Base-by-base conservation (phyloP, 495 filamentous ascomycete species). In the Aspergillus asperescens region DNA sequence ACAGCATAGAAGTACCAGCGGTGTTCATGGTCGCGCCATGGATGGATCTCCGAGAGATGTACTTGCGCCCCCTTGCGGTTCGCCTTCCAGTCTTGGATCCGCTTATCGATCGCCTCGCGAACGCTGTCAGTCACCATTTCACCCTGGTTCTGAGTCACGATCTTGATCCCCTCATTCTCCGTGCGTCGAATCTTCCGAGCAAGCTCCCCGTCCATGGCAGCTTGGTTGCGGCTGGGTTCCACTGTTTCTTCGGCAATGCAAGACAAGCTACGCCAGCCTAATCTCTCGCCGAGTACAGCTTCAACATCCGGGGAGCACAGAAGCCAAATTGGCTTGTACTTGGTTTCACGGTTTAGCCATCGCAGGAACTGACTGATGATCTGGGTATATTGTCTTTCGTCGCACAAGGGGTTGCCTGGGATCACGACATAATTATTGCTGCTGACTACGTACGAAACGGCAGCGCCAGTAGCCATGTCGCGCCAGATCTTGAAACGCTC, bases 181-280 rank as follows among this genome's bases (percentile, higher is more conserved):
- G 89, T 88, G 57, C 86, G 86, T 23, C 88, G 82, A 31, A 89
- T 76, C 68, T 88, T 87, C 48, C 82, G 81, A 19, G 81, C 80
- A 15, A 85, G 72, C 20, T 87, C 82, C 10, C 70, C 67, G 54
- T 84, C 81, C 15, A 77, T 65, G 3, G 70, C 66, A 2, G 79
- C 77, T 18, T 67, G 61, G 61, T 82, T 81, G 59, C 75, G 73
- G 13, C 65, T 67, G 0, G 85, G 81, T 38, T 91, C 79, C 1
- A 90, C 78, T 12, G 88, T 86, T 66, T 93, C 86, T 64, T 95
- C 88, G 15, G 86, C 85, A n/a, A 86, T 85, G 56, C 87, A 89
- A 46, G 85, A 88, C 57, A 93, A 75, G 13, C 85, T 90, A 22
- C 87, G 82, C 89, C 89, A 95, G 64, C 86, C 85, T 8, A 90